A percentile compares a stretch with the other conserved stretches of the same genome.
Conservation (phyloP, 164 flowering plant genomes). For the Sextonia rubra region DNA sequence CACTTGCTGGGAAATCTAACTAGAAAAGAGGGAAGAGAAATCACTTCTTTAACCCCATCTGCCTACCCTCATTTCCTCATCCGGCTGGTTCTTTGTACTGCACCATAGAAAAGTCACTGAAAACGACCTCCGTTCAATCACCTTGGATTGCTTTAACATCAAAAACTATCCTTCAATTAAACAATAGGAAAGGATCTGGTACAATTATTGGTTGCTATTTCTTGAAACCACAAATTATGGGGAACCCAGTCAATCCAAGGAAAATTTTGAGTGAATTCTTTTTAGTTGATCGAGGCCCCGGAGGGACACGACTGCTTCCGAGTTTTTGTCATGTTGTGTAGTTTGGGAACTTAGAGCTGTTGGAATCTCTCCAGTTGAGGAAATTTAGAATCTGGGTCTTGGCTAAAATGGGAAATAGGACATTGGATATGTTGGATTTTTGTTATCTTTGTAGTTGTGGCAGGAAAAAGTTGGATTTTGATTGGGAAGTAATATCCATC, state of each 20-base stretch:
- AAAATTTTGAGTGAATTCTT: slow-evolving; percentile 3
- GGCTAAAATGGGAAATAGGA: slow-evolving; percentile 19
- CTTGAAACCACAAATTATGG: slow-evolving; percentile 21
- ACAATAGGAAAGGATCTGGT: slow-evolving; percentile 11
- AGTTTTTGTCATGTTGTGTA: not conserved
- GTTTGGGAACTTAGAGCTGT: slow-evolving; percentile 16
- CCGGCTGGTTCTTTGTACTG: slow-evolving; percentile 8
- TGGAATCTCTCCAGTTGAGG: slow-evolving; percentile 26
- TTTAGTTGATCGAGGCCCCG: slow-evolving; percentile 6
- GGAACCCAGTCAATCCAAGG: slow-evolving; percentile 10
- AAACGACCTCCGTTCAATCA: slow-evolving; percentile 22
- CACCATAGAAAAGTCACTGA: slow-evolving; percentile 35
- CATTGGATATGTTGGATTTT: slow-evolving; percentile 15
- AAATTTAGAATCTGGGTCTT: slow-evolving; percentile 26
- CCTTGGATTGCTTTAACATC: not conserved
- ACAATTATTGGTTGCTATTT: slow-evolving; percentile 25
- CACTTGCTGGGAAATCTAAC: slow-evolving; percentile 12
- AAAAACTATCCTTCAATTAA: slow-evolving; percentile 4
- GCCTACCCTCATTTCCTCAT: slow-evolving; percentile 4
- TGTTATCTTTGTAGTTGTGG: slow-evolving; percentile 18
- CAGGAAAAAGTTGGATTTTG: slow-evolving; percentile 11
- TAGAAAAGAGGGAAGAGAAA: not conserved
- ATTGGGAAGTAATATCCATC: slow-evolving; percentile 1
- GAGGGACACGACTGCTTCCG: slow-evolving; percentile 1
- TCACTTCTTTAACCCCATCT: not conserved